A percentile compares a stretch with the other conserved stretches of the same genome.
phyloP scores from a whole-genome alignment of 805 yeast species.

The Lipomyces sp. region DNA sequence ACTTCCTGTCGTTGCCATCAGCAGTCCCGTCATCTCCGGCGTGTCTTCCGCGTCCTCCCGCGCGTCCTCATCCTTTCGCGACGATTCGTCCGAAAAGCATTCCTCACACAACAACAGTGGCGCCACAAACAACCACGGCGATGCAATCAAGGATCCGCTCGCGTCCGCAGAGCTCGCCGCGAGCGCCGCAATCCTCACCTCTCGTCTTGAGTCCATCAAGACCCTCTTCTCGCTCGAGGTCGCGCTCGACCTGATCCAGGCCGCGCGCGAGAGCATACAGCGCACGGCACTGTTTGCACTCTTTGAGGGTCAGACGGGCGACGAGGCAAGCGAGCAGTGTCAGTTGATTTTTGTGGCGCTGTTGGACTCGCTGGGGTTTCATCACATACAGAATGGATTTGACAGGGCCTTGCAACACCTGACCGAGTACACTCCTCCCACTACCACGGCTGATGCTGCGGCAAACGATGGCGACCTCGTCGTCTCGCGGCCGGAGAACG shows the following conservation, averaged over 20 bases:
- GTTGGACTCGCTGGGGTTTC: slow-evolving; percentile 57
- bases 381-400: slow-evolving; percentile 85
- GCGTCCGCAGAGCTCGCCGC: slow-evolving; percentile 71
- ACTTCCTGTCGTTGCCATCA: slow-evolving; percentile 36
- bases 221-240: slow-evolving; percentile 77
- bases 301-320: slow-evolving; percentile 36
- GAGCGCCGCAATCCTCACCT: slow-evolving; percentile 69
- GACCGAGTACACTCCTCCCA: slow-evolving; percentile 63
- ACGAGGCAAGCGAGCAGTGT: slow-evolving; percentile 46
- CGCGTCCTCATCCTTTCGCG: slow-evolving; percentile 10
- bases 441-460: slow-evolving; percentile 18
- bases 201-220: slow-evolving; percentile 71
- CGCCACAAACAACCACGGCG: neutral
- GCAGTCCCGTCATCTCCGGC: slow-evolving; percentile 4
- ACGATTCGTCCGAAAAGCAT: slow-evolving; percentile 12
- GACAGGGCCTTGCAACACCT: slow-evolving; percentile 71
- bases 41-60: slow-evolving; percentile 9
- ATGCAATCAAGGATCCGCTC: slow-evolving; percentile 25
- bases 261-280: slow-evolving; percentile 62
- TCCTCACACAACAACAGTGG: neutral
- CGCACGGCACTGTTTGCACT: slow-evolving; percentile 50
- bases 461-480: neutral
- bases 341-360: slow-evolving; percentile 68
- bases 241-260: slow-evolving; percentile 65
- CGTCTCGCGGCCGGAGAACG: slow-evolving; percentile 14